These are phyloP conservation scores for Tympanopsis confertula DNA, from an alignment of 2,329 filamentous ascomycete genomes.

Conservation along the genomic window DNA sequence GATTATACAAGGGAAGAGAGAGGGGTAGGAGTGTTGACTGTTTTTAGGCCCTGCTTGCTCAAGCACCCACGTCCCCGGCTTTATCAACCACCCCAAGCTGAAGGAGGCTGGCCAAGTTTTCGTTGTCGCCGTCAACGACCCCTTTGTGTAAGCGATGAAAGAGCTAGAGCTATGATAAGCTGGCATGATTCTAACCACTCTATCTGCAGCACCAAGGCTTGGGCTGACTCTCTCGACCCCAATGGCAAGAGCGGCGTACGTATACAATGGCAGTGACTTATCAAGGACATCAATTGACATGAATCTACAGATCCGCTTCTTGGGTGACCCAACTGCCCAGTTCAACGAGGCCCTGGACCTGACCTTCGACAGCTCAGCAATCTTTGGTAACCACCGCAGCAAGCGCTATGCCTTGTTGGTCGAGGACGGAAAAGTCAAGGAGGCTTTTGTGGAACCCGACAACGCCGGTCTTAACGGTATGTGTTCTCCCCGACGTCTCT, in stretches of 20 bases:
- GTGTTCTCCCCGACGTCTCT: constrained; percentile 10
- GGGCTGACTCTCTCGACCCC: constrained; percentile 69
- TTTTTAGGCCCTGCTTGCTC: constrained; percentile 46
- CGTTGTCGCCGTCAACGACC: constrained; percentile 85
- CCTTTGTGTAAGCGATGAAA: constrained; percentile 63
- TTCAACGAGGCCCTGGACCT: constrained; percentile 80
- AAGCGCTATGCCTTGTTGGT: constrained; percentile 81
- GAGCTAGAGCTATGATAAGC: constrained; percentile 2
- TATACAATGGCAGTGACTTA: constrained; percentile 8
- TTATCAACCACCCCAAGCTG: constrained; percentile 68
- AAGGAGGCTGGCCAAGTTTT: constrained; percentile 76
- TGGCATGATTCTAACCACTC: constrained; percentile 3
- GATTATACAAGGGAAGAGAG: background rate
- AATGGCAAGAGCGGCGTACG: constrained; percentile 63
- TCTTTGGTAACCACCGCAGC: constrained; percentile 73
- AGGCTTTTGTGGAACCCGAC: constrained; percentile 75
- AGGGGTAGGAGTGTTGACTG: background rate
- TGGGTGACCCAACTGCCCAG: constrained; percentile 66
- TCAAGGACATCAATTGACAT: background rate
- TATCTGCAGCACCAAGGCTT: constrained; percentile 69
- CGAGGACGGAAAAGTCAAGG: constrained; percentile 74
- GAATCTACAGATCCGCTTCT: constrained; percentile 63
- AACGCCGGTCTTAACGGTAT: constrained; percentile 71
- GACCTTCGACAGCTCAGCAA: constrained; percentile 63
- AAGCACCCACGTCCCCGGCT: constrained; percentile 69